Conservation (phyloP, 805 yeast genomes). For the Wickerhamiella domercqiae region DNA sequence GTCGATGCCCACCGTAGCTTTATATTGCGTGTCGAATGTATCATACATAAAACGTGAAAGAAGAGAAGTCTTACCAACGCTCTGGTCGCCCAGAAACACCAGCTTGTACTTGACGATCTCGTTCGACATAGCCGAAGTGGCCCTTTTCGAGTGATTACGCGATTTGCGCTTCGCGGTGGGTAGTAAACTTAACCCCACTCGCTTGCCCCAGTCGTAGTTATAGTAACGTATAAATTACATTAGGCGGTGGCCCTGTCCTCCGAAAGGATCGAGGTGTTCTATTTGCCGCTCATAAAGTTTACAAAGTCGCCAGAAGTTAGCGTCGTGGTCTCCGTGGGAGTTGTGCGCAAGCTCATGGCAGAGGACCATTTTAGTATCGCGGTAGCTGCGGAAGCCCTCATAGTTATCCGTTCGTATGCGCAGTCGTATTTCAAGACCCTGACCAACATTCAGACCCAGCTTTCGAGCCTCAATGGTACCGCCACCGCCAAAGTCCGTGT, state of each 20-base stretch:
- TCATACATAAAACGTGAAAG: slow-evolving; percentile 98
- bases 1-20: slow-evolving; percentile 94
- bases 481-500: slow-evolving; percentile 15
- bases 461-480: slow-evolving; percentile 14
- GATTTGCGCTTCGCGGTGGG: not conserved
- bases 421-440: slow-evolving; percentile 24
- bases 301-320: slow-evolving; percentile 24
- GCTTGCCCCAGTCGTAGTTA: too few relatives aligned
- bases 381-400: slow-evolving; percentile 25
- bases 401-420: slow-evolving; percentile 27
- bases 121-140: slow-evolving; percentile 5
- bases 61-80: slow-evolving; percentile 91
- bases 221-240: too few relatives aligned
- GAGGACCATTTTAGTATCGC: slow-evolving; percentile 22
- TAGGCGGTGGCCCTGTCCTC: slow-evolving; percentile 10
- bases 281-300: slow-evolving; percentile 24
- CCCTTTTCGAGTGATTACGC: not conserved
- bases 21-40: slow-evolving; percentile 85
- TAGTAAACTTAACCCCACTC: too few relatives aligned
- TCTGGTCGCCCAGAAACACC: slow-evolving; percentile 93
- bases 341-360: slow-evolving; percentile 29
- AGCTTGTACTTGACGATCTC: slow-evolving; percentile 33
- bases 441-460: slow-evolving; percentile 24
- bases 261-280: slow-evolving; percentile 6
- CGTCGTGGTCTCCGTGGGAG: slow-evolving; percentile 23